A percentile compares a stretch with the other conserved stretches of the same genome.
phyloP scores from a whole-genome alignment of 352 stramenopile species.

The Halophytophthora polymorphica region DNA sequence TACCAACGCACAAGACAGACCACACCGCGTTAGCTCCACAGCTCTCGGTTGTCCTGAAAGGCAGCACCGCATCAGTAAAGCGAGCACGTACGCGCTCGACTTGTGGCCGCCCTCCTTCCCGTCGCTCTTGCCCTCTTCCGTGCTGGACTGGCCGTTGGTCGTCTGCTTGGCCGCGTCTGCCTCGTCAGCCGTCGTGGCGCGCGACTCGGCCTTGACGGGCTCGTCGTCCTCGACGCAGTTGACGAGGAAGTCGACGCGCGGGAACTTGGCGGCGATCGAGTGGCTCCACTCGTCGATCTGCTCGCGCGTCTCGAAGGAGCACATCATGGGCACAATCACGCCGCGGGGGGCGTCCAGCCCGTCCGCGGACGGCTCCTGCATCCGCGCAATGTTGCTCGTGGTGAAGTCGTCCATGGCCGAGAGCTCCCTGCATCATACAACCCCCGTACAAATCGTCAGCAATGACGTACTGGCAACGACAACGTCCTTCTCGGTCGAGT shows the following conservation, averaged over 20 bases:
- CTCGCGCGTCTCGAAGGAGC: slow-evolving; percentile 37
- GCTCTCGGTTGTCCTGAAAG: too few relatives aligned
- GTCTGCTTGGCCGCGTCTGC: slow-evolving; percentile 1
- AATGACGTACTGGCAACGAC: background rate
- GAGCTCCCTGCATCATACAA: slow-evolving; percentile 25
- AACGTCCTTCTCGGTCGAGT: too few relatives aligned
- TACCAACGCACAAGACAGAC: slow-evolving; percentile 8
- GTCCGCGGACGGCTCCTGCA: slow-evolving; percentile 31
- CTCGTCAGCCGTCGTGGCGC: background rate
- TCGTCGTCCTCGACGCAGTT: slow-evolving; percentile 37
- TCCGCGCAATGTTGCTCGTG: slow-evolving; percentile 48
- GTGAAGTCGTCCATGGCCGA: slow-evolving; percentile 50
- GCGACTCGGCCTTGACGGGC: slow-evolving; percentile 17
- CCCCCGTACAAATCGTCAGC: slow-evolving; percentile 1
- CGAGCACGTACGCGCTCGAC: too few relatives aligned
- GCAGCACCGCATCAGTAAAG: too few relatives aligned
- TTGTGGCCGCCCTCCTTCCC: too few relatives aligned
- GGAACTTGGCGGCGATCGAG: slow-evolving; percentile 53
- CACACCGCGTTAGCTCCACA: too few relatives aligned
- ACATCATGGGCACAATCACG: slow-evolving; percentile 54
- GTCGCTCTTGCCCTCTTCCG: too few relatives aligned
- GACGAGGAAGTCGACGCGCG: slow-evolving; percentile 63
- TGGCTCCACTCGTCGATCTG: slow-evolving; percentile 60
- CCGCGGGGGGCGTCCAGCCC: slow-evolving; percentile 38
- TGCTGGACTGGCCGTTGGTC: background rate